These are phyloP conservation scores for Helicocarpus griseus DNA, from an alignment of 2,329 filamentous ascomycete species.

Conservation along the genomic window DNA sequence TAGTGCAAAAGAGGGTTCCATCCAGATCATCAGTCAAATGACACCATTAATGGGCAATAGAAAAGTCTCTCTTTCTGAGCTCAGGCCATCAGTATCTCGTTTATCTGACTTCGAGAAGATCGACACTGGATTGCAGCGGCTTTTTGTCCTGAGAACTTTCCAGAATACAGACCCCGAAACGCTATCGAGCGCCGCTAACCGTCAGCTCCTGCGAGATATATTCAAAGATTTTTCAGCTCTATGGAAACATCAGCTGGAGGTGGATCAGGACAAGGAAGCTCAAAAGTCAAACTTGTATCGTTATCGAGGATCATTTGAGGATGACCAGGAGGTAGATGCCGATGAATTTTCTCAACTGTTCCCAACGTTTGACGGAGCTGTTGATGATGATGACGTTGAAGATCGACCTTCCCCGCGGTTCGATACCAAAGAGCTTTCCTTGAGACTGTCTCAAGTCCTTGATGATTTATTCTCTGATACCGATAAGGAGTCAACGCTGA, in stretches of 20 bases:
- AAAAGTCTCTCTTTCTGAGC: neutral
- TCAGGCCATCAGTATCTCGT: neutral
- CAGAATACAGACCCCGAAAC: constrained; percentile 24
- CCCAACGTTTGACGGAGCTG: constrained; percentile 59
- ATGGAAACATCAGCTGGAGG: constrained; percentile 68
- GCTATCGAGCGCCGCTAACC: constrained; percentile 34
- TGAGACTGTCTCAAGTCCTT: constrained; percentile 54
- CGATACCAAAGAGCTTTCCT: constrained; percentile 46
- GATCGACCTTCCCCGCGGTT: constrained; percentile 26
- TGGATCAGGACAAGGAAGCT: constrained; percentile 66
- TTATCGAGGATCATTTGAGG: constrained; percentile 67
- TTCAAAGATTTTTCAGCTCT: constrained; percentile 66
- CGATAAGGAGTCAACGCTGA: constrained; percentile 22
- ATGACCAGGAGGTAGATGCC: constrained; percentile 64
- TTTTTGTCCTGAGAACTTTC: constrained; percentile 26
- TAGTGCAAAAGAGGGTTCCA: constrained; percentile 13
- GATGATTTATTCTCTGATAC: constrained; percentile 31
- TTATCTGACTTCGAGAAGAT: constrained; percentile 7
- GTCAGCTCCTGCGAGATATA: constrained; percentile 52
- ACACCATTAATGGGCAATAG: constrained; percentile 32
- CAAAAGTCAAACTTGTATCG: constrained; percentile 69
- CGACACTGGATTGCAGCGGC: constrained; percentile 28
- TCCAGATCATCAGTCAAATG: constrained; percentile 23
- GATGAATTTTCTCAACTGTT: constrained; percentile 74
- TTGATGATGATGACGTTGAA: constrained; percentile 29